phyloP scores from a whole-genome alignment of 1,284 basidiomycete genomes.

The Tilletia setariae region DNA sequence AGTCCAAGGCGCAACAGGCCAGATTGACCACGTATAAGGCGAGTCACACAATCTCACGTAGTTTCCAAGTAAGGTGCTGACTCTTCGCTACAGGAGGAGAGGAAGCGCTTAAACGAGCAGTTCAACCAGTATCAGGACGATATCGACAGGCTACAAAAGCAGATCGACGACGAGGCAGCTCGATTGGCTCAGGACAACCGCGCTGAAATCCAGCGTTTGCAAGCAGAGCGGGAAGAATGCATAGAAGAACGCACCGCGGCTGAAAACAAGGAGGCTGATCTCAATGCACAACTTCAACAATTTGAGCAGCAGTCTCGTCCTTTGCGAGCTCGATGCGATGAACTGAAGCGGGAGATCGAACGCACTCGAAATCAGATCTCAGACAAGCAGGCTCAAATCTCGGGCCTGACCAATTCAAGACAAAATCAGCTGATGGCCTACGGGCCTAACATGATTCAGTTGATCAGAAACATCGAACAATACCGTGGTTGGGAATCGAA shows the following conservation, averaged over 20 bases:
- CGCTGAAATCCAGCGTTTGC: slow-evolving; percentile 29
- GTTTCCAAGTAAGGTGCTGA: background rate
- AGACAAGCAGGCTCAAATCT: background rate
- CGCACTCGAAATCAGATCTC: background rate
- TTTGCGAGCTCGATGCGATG: slow-evolving; percentile 20
- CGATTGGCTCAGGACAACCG: slow-evolving; percentile 58
- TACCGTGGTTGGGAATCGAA: slow-evolving; percentile 54
- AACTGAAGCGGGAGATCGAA: slow-evolving; percentile 17
- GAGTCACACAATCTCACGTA: background rate
- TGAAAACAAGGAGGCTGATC: slow-evolving; percentile 8
- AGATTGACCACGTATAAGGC: slow-evolving; percentile 41
- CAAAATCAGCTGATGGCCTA: slow-evolving; percentile 32
- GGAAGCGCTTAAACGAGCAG: slow-evolving; percentile 15
- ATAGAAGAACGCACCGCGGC: slow-evolving; percentile 16
- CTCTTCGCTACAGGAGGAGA: background rate
- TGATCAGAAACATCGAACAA: slow-evolving; percentile 59
- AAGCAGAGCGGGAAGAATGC: slow-evolving; percentile 1
- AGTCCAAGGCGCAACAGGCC: slow-evolving; percentile 57
- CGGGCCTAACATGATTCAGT: slow-evolving; percentile 36
- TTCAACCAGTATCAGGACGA: background rate
- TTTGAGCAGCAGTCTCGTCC: slow-evolving; percentile 27
- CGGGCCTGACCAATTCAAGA: background rate
- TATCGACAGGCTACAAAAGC: slow-evolving; percentile 8
- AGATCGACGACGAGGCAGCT: slow-evolving; percentile 19
- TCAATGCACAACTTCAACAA: slow-evolving; percentile 27